Evolutionary conservation across 2,329 filamentous ascomycete genomes (phyloP).

Genomic region (Neonectria faginata): DNA sequence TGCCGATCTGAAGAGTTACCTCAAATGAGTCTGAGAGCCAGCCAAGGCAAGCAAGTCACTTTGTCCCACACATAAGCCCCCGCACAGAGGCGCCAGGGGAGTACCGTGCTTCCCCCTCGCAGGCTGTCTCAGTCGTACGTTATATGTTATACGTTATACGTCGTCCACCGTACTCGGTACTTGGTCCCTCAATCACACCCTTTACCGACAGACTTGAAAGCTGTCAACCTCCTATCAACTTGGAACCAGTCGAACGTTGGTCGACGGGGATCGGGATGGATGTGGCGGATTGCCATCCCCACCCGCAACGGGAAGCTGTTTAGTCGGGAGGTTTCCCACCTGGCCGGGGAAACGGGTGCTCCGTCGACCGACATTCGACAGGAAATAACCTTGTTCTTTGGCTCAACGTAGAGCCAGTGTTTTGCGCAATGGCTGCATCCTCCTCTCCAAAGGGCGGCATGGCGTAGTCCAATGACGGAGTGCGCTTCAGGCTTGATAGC

Average conservation of each 20-base stretch:
- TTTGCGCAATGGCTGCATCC: not conserved
- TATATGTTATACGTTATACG: not conserved
- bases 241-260: not conserved
- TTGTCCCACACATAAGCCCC: not conserved
- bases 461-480: not conserved
- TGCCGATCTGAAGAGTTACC: slow-evolving; percentile 7
- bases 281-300: not conserved
- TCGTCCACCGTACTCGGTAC: slow-evolving; percentile 9
- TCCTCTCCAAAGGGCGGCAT: not conserved
- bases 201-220: not conserved
- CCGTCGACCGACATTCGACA: not conserved
- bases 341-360: not conserved
- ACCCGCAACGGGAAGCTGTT: slow-evolving; percentile 1
- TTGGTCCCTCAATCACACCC: slow-evolving; percentile 1
- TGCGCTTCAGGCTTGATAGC: not conserved
- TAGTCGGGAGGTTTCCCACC: slow-evolving; percentile 11
- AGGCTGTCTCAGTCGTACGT: slow-evolving; percentile 9
- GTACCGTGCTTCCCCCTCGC: slow-evolving; percentile 1
- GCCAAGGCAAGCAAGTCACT: not conserved
- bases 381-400: not conserved
- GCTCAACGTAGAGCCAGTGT: not conserved
- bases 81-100: slow-evolving; percentile 5
- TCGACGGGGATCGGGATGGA: not conserved
- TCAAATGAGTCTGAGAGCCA: not conserved
- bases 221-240: not conserved